These are phyloP conservation scores for Chlorophyllum brunneum DNA, from an alignment of 768 basidiomycete species.

Conservation along the genomic window DNA sequence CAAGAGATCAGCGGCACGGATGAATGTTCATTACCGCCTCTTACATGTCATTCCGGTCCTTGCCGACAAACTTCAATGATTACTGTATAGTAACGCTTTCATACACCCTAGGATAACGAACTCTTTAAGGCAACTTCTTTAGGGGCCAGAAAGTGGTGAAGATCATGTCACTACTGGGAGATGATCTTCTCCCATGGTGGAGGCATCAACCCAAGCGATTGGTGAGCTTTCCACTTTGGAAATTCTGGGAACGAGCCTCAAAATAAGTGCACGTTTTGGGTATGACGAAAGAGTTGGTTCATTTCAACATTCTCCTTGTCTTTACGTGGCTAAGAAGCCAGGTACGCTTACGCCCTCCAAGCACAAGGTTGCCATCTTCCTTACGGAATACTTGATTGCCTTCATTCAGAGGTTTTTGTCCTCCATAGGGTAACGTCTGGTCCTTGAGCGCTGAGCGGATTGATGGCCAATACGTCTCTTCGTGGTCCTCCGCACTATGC, in stretches of 20 bases:
- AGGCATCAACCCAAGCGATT: constrained; percentile 2
- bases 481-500: neutral
- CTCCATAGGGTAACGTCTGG: neutral
- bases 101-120: neutral
- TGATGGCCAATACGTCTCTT: neutral
- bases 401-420: neutral
- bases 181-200: constrained; percentile 2
- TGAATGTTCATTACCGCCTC: constrained; percentile 9
- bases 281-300: constrained; percentile 5
- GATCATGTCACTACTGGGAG: constrained; percentile 2
- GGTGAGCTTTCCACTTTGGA: constrained; percentile 5
- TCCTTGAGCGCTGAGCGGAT: neutral
- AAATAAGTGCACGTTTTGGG: constrained; percentile 6
- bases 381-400: neutral
- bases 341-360: constrained; percentile 4
- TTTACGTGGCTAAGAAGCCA: constrained; percentile 6
- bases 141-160: constrained; percentile 2
- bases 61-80: constrained; percentile 10
- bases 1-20: neutral
- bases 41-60: neutral
- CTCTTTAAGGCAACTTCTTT: constrained; percentile 4
- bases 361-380: neutral
- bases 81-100: constrained; percentile 1
- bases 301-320: constrained; percentile 2
- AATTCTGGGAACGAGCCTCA: constrained; percentile 1